Percentiles rank a stretch among this genome's conserved stretches.
Conservation (phyloP, 805 yeast genomes). For the Candida andamanensis region DNA sequence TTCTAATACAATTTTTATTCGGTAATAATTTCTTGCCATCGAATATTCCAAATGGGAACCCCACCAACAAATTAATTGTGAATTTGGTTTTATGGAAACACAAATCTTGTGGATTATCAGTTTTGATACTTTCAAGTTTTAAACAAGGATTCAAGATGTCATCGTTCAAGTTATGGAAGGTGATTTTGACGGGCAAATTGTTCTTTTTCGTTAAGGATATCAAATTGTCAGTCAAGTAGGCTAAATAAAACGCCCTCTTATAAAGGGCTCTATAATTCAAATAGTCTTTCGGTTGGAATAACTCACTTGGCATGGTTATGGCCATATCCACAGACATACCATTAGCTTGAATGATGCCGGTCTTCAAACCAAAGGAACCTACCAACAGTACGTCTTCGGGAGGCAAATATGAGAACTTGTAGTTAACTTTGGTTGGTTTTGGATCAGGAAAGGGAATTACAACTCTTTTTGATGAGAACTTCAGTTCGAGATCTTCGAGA, state of each 20-base stretch:
- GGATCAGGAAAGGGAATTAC: constrained; percentile 88
- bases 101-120: constrained; percentile 47
- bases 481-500: constrained; percentile 54
- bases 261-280: constrained; percentile 85
- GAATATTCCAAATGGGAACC: constrained; percentile 66
- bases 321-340: constrained; percentile 66
- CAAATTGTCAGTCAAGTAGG: constrained; percentile 67
- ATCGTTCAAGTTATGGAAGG: constrained; percentile 67
- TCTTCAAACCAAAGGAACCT: constrained; percentile 86
- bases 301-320: constrained; percentile 70
- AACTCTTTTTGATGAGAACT: constrained; percentile 48
- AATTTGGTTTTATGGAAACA: constrained; percentile 62
- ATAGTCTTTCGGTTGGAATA: constrained; percentile 84
- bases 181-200: constrained; percentile 54
- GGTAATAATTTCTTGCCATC: constrained; percentile 74
- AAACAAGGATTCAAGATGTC: constrained; percentile 75
- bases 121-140: constrained; percentile 50
- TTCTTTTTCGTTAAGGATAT: constrained; percentile 48
- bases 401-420: constrained; percentile 59
- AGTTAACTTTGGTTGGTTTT: constrained; percentile 68
- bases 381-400: constrained; percentile 77
- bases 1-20: constrained; percentile 75
- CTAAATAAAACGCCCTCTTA: constrained; percentile 83
- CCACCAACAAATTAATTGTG: constrained; percentile 65
- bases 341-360: constrained; percentile 61